These are phyloP conservation scores for Pleurotus ostreatus DNA, from an alignment of 768 basidiomycete species.

Conservation along the genomic window DNA sequence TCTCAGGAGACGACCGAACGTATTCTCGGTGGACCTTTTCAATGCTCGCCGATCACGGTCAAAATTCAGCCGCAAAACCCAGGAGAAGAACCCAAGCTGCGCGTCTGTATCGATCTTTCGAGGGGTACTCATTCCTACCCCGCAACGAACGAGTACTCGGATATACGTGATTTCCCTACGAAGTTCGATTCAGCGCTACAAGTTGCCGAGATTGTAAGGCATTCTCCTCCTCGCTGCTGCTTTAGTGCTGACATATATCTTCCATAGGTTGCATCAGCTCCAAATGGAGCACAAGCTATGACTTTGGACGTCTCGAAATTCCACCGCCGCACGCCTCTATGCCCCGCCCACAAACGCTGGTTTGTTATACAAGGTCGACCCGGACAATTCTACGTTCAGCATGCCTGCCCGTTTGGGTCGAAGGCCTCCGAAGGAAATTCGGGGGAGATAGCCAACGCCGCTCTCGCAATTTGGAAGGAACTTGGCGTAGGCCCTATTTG, in stretches of 20 bases:
- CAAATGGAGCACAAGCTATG: slow-evolving; percentile 23
- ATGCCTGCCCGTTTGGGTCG: slow-evolving; percentile 12
- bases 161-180: slow-evolving; percentile 14
- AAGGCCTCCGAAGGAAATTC: too few species aligned
- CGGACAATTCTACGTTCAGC: slow-evolving; percentile 17
- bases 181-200: slow-evolving; percentile 9
- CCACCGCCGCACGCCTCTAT: slow-evolving; percentile 22
- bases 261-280: slow-evolving; percentile 18
- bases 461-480: too few species aligned
- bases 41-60: slow-evolving; percentile 22
- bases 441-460: too few species aligned
- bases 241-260: too few species aligned
- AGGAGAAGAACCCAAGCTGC: slow-evolving; percentile 10
- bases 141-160: slow-evolving; percentile 12
- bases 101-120: slow-evolving; percentile 15
- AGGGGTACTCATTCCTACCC: slow-evolving; percentile 4
- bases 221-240: background rate
- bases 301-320: slow-evolving; percentile 21
- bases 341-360: slow-evolving; percentile 16
- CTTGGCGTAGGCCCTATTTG: too few species aligned
- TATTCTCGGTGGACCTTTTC: slow-evolving; percentile 22
- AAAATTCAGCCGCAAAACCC: slow-evolving; percentile 7
- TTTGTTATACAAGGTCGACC: slow-evolving; percentile 11
- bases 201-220: slow-evolving; percentile 13
- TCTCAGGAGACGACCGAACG: slow-evolving; percentile 6